phyloP scores from a whole-genome alignment of 2,329 filamentous ascomycete genomes.

The Colletotrichum sp. region DNA sequence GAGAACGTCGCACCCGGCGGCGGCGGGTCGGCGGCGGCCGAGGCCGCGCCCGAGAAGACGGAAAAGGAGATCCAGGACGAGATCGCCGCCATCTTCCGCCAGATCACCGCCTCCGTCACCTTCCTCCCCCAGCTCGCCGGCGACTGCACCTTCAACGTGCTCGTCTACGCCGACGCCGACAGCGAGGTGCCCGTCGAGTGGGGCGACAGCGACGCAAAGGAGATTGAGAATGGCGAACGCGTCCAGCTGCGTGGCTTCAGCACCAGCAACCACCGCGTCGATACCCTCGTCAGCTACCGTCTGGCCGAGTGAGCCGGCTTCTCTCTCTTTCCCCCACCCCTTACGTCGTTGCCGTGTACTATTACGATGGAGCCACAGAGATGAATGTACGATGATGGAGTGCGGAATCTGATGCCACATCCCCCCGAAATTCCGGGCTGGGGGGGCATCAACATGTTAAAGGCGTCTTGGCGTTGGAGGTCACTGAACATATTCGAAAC shows the following conservation, averaged over 20 bases:
- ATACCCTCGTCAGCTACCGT: constrained; percentile 94
- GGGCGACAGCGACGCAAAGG: constrained; percentile 98
- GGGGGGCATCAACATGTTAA: not conserved
- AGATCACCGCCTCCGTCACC: constrained; percentile 97
- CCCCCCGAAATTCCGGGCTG: not conserved
- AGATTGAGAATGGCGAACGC: constrained; percentile 92
- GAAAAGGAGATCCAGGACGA: constrained; percentile 94
- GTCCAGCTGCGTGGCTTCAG: constrained; percentile 96
- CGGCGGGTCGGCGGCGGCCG: constrained; percentile 26
- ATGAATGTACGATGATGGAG: not conserved
- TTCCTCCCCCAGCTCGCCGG: constrained; percentile 93
- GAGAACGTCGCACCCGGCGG: constrained; percentile 68
- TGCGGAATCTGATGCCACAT: not conserved
- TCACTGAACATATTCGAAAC: not conserved
- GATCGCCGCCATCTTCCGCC: constrained; percentile 95
- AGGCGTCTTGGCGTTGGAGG: not conserved
- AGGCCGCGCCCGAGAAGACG: constrained; percentile 72
- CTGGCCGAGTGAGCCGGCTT: constrained; percentile 34
- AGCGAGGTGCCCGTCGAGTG: constrained; percentile 97
- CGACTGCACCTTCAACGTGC: constrained; percentile 97
- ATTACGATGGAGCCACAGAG: not conserved
- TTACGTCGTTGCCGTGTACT: not conserved
- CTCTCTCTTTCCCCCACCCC: not conserved
- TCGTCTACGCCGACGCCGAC: constrained; percentile 97
- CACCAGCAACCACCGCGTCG: constrained; percentile 91